Base-by-base conservation (phyloP, 805 yeast genomes). In the Wickerhamiella dianesei region DNA sequence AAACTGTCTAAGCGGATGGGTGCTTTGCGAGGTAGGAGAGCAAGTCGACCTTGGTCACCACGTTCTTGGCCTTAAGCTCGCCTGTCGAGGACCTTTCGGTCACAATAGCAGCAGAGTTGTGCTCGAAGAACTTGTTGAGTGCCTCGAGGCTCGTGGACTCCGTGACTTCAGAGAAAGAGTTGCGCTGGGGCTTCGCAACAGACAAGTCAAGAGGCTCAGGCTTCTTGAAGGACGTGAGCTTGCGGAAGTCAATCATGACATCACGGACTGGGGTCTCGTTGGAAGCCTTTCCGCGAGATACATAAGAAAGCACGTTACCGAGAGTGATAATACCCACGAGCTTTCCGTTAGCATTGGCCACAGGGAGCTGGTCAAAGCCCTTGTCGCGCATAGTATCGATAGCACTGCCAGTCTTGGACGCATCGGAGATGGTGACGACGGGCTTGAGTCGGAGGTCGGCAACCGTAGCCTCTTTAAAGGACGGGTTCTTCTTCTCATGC, bases 281-380 rank as follows among this genome's bases (percentile, higher is more conserved):
- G 46, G 76, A 73, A 41, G 77, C 71, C 48, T 73, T 67, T 57
- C 77, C 77, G 48, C 76, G 73, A 6, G 89, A 79, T 44, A 84
- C 67, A 21, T 74, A 71, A 57, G 80, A 79, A 59, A 84, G 69
- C 53, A 84, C 69, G 59, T 77, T 76, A 14, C 89, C 82, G 52
- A 84, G 69, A 3, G 94, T 84, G 36, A 82, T 79, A 52, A 84
- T 68, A 44, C 95, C 95, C 50, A 79, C 69, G 52, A 84, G 71
- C 55, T 79, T 76, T 25, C 80, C 82, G 29, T 70, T 67, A 14
- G 58, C 53, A 53, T 69, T 71, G 53, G 82, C 72, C 2, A 84
- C 94, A 18, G 95, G 94, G 55, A 84, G 68, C 65, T 84, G 95
- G 62, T 84, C 95, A 57, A 83, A 84, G 1, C 86, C 87, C 59